Evolutionary conservation across 139 green algal genomes (phyloP).

Genomic region (Edaphochlamys debaryana): DNA sequence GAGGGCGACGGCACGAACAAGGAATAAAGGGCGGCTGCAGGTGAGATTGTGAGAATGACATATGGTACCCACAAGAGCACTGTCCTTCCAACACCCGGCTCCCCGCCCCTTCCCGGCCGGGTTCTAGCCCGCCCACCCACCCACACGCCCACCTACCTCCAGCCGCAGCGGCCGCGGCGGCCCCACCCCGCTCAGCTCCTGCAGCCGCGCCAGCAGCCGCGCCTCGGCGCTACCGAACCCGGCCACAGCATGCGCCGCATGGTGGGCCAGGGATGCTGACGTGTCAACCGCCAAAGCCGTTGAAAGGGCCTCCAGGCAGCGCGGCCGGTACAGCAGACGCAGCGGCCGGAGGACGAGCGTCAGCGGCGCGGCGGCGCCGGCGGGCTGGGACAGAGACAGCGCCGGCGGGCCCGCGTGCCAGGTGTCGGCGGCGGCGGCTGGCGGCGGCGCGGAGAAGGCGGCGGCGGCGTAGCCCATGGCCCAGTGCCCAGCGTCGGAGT

Average conservation of each 20-base stretch:
- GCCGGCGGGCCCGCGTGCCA: slow-evolving; percentile 14
- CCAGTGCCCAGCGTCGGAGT: slow-evolving; percentile 30
- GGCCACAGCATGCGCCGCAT: slow-evolving; percentile 23
- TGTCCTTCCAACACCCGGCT: too few relatives aligned
- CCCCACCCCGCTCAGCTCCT: slow-evolving; percentile 20
- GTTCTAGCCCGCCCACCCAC: too few relatives aligned
- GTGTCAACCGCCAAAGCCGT: slow-evolving; percentile 26
- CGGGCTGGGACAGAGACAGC: not conserved
- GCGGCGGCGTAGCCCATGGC: slow-evolving; percentile 18
- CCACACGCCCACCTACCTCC: not conserved
- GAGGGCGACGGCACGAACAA: too few relatives aligned
- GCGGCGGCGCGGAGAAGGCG: not conserved
- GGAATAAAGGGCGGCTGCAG: too few relatives aligned
- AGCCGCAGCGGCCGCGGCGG: slow-evolving; percentile 1
- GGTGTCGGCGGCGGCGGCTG: not conserved
- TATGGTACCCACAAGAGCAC: too few relatives aligned
- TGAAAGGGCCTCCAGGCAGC: slow-evolving; percentile 3
- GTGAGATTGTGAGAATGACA: too few relatives aligned
- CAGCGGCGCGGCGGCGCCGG: not conserved
- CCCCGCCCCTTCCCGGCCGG: too few relatives aligned
- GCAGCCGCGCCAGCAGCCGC: slow-evolving; percentile 37
- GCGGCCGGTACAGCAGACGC: slow-evolving; percentile 47
- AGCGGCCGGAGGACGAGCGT: slow-evolving; percentile 44
- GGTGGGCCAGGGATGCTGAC: slow-evolving; percentile 33
- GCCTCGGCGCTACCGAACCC: not conserved